phyloP scores from a whole-genome alignment of 208 protist genomes.

The Leishmania lainsoni region DNA sequence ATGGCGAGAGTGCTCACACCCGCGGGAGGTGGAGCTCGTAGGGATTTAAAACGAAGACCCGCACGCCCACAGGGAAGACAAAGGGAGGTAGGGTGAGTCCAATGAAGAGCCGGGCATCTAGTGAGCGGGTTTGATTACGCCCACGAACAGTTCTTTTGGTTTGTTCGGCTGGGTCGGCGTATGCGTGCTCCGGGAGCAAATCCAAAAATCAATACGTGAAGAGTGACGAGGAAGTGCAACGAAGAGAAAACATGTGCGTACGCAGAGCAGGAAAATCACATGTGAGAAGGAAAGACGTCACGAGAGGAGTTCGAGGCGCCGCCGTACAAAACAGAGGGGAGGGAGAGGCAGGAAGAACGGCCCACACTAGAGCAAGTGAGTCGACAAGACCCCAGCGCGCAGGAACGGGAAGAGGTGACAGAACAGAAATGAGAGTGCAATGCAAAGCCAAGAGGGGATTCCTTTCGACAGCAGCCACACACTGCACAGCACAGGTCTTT shows the following conservation, averaged over 20 bases:
- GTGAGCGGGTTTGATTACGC: not conserved
- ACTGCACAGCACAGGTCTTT: not conserved
- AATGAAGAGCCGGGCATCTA: not conserved
- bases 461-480: not conserved
- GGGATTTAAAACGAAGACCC: not conserved
- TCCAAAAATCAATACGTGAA: not conserved
- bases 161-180: not conserved
- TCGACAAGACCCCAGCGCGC: not conserved
- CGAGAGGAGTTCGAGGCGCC: not conserved
- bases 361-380: not conserved
- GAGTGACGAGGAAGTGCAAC: not conserved
- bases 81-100: not conserved
- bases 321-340: not conserved
- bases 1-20: not conserved
- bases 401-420: not conserved
- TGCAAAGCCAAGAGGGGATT: not conserved
- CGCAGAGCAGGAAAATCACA: not conserved
- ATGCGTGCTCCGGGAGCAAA: not conserved
- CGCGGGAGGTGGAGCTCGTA: not conserved
- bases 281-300: not conserved
- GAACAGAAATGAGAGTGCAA: not conserved
- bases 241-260: not conserved
- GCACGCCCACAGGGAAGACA: not conserved
- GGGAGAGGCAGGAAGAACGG: not conserved
- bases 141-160: not conserved